Base-by-base conservation (phyloP, 352 stramenopile species). In the Phytophthora sp. region DNA sequence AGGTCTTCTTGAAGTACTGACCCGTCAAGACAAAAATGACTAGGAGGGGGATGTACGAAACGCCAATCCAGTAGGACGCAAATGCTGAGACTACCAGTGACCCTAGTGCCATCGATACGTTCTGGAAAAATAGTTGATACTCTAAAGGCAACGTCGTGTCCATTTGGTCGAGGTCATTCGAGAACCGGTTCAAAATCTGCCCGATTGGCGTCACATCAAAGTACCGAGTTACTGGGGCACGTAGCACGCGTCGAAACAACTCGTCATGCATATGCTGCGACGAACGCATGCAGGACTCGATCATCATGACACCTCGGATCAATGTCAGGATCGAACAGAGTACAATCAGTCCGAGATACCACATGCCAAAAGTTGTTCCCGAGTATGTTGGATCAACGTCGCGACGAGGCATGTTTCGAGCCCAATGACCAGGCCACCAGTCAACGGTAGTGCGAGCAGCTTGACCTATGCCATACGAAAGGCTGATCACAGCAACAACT, bases 1-100 rank as follows among this genome's bases (percentile, higher is more conserved):
- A 77, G 11, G 72, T 85, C 41, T 71, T 69, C 46, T 96, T 84
- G 70, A 96, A 97, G 60, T 97, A 98, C 26, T 91, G 86, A 1
- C 80, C 75, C 11, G 72, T 65, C 18, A 74, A 27, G 5, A 76
- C 64, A 34, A 88, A 91, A 18, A 89, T 54, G 12, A 67, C 26
- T 2, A 85, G 18, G 20, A 89, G 61, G 5, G 81, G 90, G 3
- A 89, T 60, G 20, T 87, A 78, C 32, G 84, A 73, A 17, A 87
- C 28, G 0, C 60, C 61, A 28, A 89, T 73, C 55, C 54, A 71
- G 28, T 68, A 63, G 2, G 62, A 77, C 23, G 72, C 62, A 9
- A 69, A 49, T 2, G 61, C 73, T 28, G 63, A 82, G 13, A 84
- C 69, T 0, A 77, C 61, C 11, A 80, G 54, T 7, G 53, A 67